Conservation (phyloP, 331 rosid genomes). For the Spiraea crenata region DNA sequence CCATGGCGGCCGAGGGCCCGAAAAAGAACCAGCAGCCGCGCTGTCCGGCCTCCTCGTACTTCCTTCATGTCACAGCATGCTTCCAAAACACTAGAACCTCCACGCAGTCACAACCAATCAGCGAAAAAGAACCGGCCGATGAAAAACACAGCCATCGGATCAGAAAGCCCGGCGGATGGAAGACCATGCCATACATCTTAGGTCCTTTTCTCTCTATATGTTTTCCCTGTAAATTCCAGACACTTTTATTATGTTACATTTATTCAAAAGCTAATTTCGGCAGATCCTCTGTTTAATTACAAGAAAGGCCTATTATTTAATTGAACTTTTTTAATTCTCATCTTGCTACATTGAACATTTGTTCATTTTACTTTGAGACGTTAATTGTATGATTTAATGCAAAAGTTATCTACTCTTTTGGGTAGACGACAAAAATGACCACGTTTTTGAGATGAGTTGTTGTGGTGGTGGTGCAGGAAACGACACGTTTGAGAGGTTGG, state of each 20-base stretch:
- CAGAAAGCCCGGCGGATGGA: slow-evolving; percentile 69
- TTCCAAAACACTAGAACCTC: neutral
- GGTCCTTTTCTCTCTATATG: slow-evolving; percentile 32
- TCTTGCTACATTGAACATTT: too few relatives aligned
- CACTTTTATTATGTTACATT: too few relatives aligned
- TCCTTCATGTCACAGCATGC: slow-evolving; percentile 1
- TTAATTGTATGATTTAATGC: neutral
- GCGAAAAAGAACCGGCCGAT: neutral
- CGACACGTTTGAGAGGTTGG: slow-evolving; percentile 85
- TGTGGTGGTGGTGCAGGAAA: slow-evolving; percentile 48
- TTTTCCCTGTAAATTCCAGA: too few relatives aligned
- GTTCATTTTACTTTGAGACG: too few relatives aligned
- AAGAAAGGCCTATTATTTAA: too few relatives aligned
- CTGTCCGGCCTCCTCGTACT: slow-evolving; percentile 8
- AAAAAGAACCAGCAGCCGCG: neutral
- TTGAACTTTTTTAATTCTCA: too few relatives aligned
- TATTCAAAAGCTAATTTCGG: too few relatives aligned
- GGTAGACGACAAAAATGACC: neutral
- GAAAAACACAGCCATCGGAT: neutral
- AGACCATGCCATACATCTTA: slow-evolving; percentile 73
- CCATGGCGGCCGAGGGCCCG: neutral
- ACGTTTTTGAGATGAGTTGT: neutral
- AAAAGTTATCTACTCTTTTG: neutral
- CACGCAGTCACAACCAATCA: neutral
- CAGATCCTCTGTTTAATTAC: too few relatives aligned